Conservation (phyloP, 257 asterid genomes). For the Ocimum tenuiflorum region DNA sequence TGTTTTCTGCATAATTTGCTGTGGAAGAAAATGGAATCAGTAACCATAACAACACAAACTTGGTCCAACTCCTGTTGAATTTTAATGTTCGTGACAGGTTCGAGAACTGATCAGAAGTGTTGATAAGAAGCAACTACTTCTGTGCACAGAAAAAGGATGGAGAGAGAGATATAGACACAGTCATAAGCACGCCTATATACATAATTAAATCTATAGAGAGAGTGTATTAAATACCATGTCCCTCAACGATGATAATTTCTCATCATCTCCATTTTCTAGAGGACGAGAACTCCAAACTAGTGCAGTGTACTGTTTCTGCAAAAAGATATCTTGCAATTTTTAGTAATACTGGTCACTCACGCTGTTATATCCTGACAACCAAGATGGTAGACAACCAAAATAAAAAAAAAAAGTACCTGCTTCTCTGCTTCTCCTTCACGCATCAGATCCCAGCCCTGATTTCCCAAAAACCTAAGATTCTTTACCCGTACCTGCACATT, state of each 20-base stretch:
- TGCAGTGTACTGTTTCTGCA: conserved; percentile 89
- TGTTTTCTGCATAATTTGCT: conserved; percentile 84
- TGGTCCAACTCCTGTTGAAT: neutral
- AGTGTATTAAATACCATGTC: conserved; percentile 43
- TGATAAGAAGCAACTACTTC: neutral
- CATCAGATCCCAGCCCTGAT: conserved; percentile 86
- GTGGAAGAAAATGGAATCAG: conserved; percentile 23
- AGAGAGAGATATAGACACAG: neutral
- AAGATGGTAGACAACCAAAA: neutral
- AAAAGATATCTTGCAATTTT: neutral
- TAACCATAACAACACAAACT: neutral
- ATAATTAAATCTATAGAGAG: neutral
- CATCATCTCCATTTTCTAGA: conserved; percentile 43
- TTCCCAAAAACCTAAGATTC: conserved; percentile 66
- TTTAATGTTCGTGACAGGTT: neutral
- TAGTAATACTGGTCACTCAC: conserved; percentile 7
- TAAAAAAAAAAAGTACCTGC: conserved; percentile 45
- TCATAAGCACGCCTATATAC: neutral
- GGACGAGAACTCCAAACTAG: conserved; percentile 88
- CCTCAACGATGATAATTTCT: conserved; percentile 40
- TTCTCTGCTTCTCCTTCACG: conserved; percentile 99
- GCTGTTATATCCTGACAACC: neutral
- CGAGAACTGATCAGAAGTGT: neutral
- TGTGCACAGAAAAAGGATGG: neutral
- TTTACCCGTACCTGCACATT: conserved; percentile 61